Conservation (phyloP, 2,329 filamentous ascomycete species). For the Aspergillus viridinutans region DNA sequence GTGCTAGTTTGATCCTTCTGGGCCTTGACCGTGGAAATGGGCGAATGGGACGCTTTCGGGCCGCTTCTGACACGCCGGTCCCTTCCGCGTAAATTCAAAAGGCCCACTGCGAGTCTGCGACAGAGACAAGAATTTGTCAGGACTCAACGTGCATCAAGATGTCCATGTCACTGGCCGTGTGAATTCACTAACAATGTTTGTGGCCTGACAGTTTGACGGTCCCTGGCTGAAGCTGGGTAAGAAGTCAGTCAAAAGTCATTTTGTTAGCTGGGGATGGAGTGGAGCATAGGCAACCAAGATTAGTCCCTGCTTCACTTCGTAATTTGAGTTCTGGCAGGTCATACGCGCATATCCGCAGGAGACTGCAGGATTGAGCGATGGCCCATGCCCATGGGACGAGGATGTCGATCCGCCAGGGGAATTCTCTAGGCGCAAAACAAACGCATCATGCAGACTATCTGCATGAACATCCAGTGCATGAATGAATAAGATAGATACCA, state of each 20-base stretch:
- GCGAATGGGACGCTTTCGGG: neutral
- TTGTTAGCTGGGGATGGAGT: neutral
- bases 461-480: neutral
- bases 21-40: neutral
- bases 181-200: neutral
- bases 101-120: neutral
- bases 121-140: neutral
- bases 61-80: neutral
- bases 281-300: neutral
- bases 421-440: neutral
- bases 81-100: neutral
- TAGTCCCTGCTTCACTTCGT: neutral
- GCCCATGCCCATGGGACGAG: too few species aligned
- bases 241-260: too few species aligned
- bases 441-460: neutral
- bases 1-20: neutral
- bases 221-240: too few species aligned
- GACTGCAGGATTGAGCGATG: neutral
- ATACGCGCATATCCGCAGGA: neutral
- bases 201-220: neutral
- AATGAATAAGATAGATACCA: too few species aligned
- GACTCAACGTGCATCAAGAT: neutral
- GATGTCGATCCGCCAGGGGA: neutral
- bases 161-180: neutral
- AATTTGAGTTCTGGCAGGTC: neutral